Percentiles rank a stretch among this genome's conserved stretches.
Evolutionary conservation across 805 yeast genomes (phyloP).

Genomic region (Lipomyces oligophaga): DNA sequence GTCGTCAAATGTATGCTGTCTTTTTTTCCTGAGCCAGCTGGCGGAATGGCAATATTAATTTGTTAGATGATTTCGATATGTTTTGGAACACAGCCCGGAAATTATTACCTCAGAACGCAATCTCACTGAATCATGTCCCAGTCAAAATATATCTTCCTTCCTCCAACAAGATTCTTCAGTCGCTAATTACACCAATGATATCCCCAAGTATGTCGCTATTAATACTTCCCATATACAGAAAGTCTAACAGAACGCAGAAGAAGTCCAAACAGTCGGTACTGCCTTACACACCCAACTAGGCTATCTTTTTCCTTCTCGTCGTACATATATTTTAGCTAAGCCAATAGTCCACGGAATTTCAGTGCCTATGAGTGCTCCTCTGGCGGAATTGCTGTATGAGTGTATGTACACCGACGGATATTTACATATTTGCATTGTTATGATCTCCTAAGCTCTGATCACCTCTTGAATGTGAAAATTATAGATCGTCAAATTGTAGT

Average conservation of each 20-base stretch:
- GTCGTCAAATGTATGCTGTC: slow-evolving; percentile 33
- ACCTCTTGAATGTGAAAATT: too few relatives aligned
- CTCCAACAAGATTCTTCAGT: slow-evolving; percentile 40
- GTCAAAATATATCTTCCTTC: slow-evolving; percentile 38
- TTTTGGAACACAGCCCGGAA: slow-evolving; percentile 34
- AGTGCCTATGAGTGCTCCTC: slow-evolving; percentile 45
- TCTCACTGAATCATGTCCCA: slow-evolving; percentile 33
- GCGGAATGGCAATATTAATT: neutral
- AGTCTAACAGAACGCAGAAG: slow-evolving; percentile 18
- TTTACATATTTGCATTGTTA: slow-evolving; percentile 51
- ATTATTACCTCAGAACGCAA: slow-evolving; percentile 30
- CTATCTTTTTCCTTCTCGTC: slow-evolving; percentile 45
- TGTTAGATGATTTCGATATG: slow-evolving; percentile 21
- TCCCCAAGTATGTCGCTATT: slow-evolving; percentile 6
- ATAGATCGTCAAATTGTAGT: too few relatives aligned
- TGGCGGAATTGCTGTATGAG: slow-evolving; percentile 46
- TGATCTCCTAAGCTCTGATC: slow-evolving; percentile 36
- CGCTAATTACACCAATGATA: slow-evolving; percentile 32
- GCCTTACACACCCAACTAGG: slow-evolving; percentile 44
- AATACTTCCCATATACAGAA: neutral
- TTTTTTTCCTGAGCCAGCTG: neutral
- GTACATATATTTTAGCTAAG: slow-evolving; percentile 40
- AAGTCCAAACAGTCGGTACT: slow-evolving; percentile 40
- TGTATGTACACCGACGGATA: slow-evolving; percentile 61
- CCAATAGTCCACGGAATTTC: slow-evolving; percentile 56